Evolutionary conservation across 169 alveolate species (phyloP), one percentile per base, ranked within the genome.

Genomic region (Cryptosporidium bovis): DNA sequence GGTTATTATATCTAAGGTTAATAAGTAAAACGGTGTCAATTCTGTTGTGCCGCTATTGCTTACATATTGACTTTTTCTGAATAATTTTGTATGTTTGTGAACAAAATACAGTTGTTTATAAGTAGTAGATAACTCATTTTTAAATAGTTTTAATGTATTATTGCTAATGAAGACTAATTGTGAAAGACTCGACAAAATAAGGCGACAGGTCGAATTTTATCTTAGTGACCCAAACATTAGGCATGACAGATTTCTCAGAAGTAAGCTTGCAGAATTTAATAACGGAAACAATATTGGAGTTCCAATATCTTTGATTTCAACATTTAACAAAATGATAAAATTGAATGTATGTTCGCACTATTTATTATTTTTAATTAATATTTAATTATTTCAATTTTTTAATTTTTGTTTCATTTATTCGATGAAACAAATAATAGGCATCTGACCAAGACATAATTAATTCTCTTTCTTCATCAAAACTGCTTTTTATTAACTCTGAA

Each of bases 151-250:
- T 40, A 8, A 40, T 3, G 48, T 8, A 40, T 40, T 40, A 40
- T 40, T 24, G 27, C 0, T 40, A 1, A 40, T 40, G 48, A 40
- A 40, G 10, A 6, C 48, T 40, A 40, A 40, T 40, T 40, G 40
- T 36, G 27, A 16, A 8, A 77, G 31, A 62, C 64, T 55, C 31
- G 71, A 77, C 34, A 77, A 77, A 60, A 77, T 77, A 15, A 56
- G 31, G 48, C 56, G 24, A 31, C 87, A 77, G 51, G 48, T 77
- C 56, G 87, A 77, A 46, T 77, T 77, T 20, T 77, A 77, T 51
- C 64, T 77, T 34, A 77, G 87, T 24, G 87, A 77, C 64, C n/a
- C 87, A 16, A 77, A 77, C 29, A 56, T 77, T n/a, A 77, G 87
- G 34, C 87, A 77, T 60, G 87, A 77, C 36, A 55, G 40, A 31